These are phyloP conservation scores for Paracoccidioides lutzii DNA, from an alignment of 2,329 filamentous ascomycete genomes.

Conservation along the genomic window DNA sequence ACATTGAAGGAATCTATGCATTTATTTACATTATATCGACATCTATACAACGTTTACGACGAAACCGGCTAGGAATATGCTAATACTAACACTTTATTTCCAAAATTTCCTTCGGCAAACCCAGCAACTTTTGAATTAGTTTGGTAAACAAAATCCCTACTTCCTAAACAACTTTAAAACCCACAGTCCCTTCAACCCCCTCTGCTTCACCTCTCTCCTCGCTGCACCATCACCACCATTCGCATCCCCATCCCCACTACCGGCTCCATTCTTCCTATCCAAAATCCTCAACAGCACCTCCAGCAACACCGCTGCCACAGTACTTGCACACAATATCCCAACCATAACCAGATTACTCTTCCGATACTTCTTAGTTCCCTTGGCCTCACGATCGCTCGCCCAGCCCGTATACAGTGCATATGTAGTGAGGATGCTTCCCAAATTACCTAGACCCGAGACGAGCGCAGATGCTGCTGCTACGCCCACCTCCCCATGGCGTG, in stretches of 20 bases:
- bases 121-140: too few relatives aligned
- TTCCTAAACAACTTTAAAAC: slow-evolving; percentile 6
- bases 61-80: too few relatives aligned
- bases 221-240: slow-evolving; percentile 23
- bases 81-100: too few relatives aligned
- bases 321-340: slow-evolving; percentile 67
- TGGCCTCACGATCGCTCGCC: slow-evolving; percentile 55
- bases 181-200: slow-evolving; percentile 25
- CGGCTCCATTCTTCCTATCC: slow-evolving; percentile 14
- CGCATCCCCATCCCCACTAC: background rate
- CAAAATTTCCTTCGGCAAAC: background rate
- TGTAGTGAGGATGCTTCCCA: slow-evolving; percentile 75
- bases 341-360: slow-evolving; percentile 83
- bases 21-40: too few relatives aligned
- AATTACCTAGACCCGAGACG: slow-evolving; percentile 74
- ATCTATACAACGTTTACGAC: too few relatives aligned
- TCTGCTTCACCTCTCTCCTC: slow-evolving; percentile 23
- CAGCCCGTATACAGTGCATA: slow-evolving; percentile 84
- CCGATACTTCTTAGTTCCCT: slow-evolving; percentile 57
- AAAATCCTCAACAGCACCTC: slow-evolving; percentile 45
- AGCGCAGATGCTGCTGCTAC: slow-evolving; percentile 76
- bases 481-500: slow-evolving; percentile 77
- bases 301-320: slow-evolving; percentile 56
- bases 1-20: too few relatives aligned
- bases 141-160: background rate